phyloP scores from a whole-genome alignment of 495 filamentous ascomycete genomes.

The Pyronema omphalodes region DNA sequence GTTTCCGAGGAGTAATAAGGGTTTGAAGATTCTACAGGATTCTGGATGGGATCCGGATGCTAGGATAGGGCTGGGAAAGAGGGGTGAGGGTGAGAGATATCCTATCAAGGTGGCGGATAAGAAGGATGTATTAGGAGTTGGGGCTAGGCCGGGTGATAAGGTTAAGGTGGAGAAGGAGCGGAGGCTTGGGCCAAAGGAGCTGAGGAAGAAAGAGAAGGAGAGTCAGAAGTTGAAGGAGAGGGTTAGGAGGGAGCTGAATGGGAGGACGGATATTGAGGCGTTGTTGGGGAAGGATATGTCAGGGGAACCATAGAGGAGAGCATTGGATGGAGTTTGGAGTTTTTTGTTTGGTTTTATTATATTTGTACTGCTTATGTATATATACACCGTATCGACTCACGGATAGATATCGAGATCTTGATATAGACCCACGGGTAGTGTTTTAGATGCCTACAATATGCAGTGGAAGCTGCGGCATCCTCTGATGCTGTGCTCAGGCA shows the following conservation, averaged over 20 bases:
- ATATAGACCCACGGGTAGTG: too few species aligned
- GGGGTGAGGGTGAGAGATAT: slow-evolving; percentile 52
- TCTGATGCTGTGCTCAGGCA: too few species aligned
- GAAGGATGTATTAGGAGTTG: slow-evolving; percentile 56
- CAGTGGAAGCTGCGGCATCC: too few species aligned
- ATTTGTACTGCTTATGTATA: not conserved
- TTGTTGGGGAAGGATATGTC: slow-evolving; percentile 29
- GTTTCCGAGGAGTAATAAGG: slow-evolving; percentile 58
- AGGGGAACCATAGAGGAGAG: not conserved
- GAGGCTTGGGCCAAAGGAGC: slow-evolving; percentile 23
- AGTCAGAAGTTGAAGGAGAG: slow-evolving; percentile 36
- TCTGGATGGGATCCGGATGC: slow-evolving; percentile 83
- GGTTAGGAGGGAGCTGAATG: slow-evolving; percentile 51
- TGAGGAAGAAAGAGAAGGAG: slow-evolving; percentile 21
- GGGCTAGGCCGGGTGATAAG: slow-evolving; percentile 25
- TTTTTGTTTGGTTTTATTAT: not conserved
- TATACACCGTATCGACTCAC: too few species aligned
- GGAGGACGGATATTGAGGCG: slow-evolving; percentile 40
- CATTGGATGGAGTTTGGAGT: slow-evolving; percentile 2
- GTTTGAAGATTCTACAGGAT: slow-evolving; percentile 52
- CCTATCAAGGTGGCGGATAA: slow-evolving; percentile 60
- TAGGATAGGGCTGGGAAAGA: slow-evolving; percentile 48
- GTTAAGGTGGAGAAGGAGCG: slow-evolving; percentile 23
- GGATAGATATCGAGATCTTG: too few species aligned
- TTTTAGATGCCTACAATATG: too few species aligned